Base-by-base conservation (phyloP, 352 stramenopile species). In the Halophytophthora batemanensis region DNA sequence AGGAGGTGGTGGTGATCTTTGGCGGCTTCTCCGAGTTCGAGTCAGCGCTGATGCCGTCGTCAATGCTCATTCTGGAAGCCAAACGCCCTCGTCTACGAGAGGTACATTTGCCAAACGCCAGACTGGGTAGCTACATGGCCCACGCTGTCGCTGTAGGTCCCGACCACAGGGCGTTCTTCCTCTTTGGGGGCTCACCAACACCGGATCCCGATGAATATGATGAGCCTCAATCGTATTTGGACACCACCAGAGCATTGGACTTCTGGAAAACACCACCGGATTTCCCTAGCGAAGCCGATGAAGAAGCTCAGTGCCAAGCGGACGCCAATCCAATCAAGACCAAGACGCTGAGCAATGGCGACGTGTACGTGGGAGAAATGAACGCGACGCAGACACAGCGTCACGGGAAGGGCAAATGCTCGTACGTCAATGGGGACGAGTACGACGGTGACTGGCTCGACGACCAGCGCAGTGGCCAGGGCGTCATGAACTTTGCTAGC, bases 301-400 rank as follows among this genome's bases (percentile, higher is more conserved):
- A 60, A 46, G 61, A 60, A 36, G 56, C 50, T 37, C 54, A 53
- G 41, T 49, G 58, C 19, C 36, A 51, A 59, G 45, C 41, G 17
- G 56, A 52, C 19, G 48, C 21, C 14, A 70, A 78, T 31, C 56
- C 59, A 2, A 74, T 82, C 41, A 78, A 71, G 37, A 82, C 72
- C 0, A 81, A 76, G 28, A 56, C 50, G 0, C 73, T 74, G 46
- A 61, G 64, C 8, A 87, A 84, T 52, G 82, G 78, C 15, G 75
- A 90, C 41, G 71, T 82, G 21, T 92, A 92, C 53, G 69, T 84
- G 2, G 82, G 82, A 1, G 70, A 90, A 58, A 76, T 88, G 60
- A 67, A 81, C 22, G 11, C 48, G 23, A 45, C 43, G 29, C 46
- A 62, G 28, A 63, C 47, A n/a, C 45, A 57, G 17, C 79, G 77